Percentiles rank a stretch among this genome's conserved stretches.
Conservation (phyloP, 441 rosid genomes). For the Eugenia klotzschiana region DNA sequence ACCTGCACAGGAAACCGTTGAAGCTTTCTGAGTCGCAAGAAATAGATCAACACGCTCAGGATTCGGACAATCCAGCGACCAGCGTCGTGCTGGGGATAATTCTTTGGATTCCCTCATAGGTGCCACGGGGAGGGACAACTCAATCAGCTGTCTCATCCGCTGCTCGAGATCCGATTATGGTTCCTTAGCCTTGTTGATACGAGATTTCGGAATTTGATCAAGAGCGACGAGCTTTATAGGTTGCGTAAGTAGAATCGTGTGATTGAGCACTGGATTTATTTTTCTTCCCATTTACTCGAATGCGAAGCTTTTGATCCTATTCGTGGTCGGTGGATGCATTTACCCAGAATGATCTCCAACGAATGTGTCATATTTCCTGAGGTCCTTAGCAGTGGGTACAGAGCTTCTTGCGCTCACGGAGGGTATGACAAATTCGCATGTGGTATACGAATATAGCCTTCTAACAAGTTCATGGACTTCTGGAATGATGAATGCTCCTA, state of each 20-base stretch:
- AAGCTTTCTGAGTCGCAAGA: conserved; percentile 14
- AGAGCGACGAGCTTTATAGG: conserved; percentile 60
- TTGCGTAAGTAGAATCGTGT: conserved; percentile 40
- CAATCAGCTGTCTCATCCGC: conserved; percentile 52
- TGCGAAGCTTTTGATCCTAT: conserved; percentile 92
- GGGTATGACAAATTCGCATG: conserved; percentile 40
- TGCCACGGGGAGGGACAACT: conserved; percentile 61
- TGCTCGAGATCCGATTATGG: conserved; percentile 82
- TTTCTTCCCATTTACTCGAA: conserved; percentile 68
- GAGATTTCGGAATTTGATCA: conserved; percentile 53
- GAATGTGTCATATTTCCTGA: conserved; percentile 67
- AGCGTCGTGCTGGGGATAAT: conserved; percentile 27
- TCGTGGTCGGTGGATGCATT: conserved; percentile 59
- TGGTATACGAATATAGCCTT: conserved; percentile 73
- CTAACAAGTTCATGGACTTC: conserved; percentile 74
- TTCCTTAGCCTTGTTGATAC: conserved; percentile 50
- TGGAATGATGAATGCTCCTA: conserved; percentile 76
- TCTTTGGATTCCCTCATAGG: conserved; percentile 52
- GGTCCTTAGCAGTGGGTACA: conserved; percentile 93
- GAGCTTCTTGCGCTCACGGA: conserved; percentile 85
- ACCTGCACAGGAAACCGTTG: conserved; percentile 16
- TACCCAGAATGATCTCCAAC: conserved; percentile 67
- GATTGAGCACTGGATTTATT: conserved; percentile 89
- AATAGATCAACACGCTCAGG: neutral
- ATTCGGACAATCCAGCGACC: conserved; percentile 9